These are phyloP conservation scores for Phoma herbarum DNA, from an alignment of 2,329 filamentous ascomycete genomes.

Conservation along the genomic window DNA sequence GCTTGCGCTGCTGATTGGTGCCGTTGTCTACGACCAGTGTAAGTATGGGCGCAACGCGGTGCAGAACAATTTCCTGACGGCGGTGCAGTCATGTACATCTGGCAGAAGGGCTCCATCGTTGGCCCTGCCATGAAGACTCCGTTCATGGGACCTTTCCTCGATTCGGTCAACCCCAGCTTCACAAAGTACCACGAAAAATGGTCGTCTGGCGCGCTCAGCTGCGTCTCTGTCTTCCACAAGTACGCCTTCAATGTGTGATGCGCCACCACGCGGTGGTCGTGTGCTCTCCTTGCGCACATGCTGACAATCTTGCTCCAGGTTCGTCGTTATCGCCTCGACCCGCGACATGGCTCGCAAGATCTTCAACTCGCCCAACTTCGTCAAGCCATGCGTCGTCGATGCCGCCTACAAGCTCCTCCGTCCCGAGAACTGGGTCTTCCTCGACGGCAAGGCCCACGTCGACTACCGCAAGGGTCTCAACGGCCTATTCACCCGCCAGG, in stretches of 20 bases:
- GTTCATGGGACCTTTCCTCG: conserved; percentile 86
- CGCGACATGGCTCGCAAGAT: conserved; percentile 96
- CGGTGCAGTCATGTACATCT: conserved; percentile 62
- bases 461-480: conserved; percentile 98
- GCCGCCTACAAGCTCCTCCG: conserved; percentile 92
- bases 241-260: conserved; percentile 52
- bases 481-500: conserved; percentile 89
- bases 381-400: conserved; percentile 97
- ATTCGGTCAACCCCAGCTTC: conserved; percentile 92
- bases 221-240: conserved; percentile 99
- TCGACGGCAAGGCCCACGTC: conserved; percentile 93
- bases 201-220: conserved; percentile 89
- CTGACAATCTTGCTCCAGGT: conserved; percentile 63
- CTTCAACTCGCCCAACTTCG: conserved; percentile 90
- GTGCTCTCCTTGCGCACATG: conserved; percentile 10
- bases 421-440: conserved; percentile 93
- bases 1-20: conserved; percentile 73
- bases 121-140: conserved; percentile 59
- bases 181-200: conserved; percentile 92
- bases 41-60: conserved; percentile 52
- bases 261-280: conserved; percentile 6
- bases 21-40: conserved; percentile 92
- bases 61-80: conserved; percentile 32
- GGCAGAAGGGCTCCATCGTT: conserved; percentile 57
- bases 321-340: conserved; percentile 94